Evolutionary conservation across 306 rosid species (phyloP).

Genomic region (Vigna angularis): DNA sequence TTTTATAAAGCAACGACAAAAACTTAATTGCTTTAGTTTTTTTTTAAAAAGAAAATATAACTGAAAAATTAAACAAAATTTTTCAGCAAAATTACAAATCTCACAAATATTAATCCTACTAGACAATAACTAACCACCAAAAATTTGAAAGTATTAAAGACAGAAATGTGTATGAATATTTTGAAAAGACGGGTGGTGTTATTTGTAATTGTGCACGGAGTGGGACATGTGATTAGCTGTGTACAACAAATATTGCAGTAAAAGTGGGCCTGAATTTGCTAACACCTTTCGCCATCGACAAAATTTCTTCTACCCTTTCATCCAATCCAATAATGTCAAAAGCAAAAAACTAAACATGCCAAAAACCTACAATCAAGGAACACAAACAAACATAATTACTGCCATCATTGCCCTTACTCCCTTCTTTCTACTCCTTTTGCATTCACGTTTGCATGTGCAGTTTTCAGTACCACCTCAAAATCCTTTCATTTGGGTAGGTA

Average conservation of each 20-base stretch:
- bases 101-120: too few species aligned
- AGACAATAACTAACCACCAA: too few species aligned
- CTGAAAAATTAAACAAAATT: too few species aligned
- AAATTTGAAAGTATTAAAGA: not conserved
- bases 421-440: slow-evolving; percentile 35
- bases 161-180: slow-evolving; percentile 6
- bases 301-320: slow-evolving; percentile 12
- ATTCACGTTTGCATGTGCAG: slow-evolving; percentile 35
- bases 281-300: not conserved
- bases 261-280: slow-evolving; percentile 40
- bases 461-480: slow-evolving; percentile 15
- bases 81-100: too few species aligned
- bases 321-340: slow-evolving; percentile 40
- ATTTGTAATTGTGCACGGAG: slow-evolving; percentile 14
- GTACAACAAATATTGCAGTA: slow-evolving; percentile 31
- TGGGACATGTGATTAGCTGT: slow-evolving; percentile 46
- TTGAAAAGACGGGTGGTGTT: not conserved
- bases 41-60: too few species aligned
- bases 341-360: slow-evolving; percentile 45
- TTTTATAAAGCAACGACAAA: too few species aligned
- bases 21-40: too few species aligned
- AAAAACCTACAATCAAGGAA: slow-evolving; percentile 41
- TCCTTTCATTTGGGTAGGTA: slow-evolving; percentile 37
- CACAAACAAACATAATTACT: slow-evolving; percentile 40
- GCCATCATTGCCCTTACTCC: slow-evolving; percentile 37